Conservation (phyloP, 2,329 filamentous ascomycete species). For the Lachnellula willkommii region DNA sequence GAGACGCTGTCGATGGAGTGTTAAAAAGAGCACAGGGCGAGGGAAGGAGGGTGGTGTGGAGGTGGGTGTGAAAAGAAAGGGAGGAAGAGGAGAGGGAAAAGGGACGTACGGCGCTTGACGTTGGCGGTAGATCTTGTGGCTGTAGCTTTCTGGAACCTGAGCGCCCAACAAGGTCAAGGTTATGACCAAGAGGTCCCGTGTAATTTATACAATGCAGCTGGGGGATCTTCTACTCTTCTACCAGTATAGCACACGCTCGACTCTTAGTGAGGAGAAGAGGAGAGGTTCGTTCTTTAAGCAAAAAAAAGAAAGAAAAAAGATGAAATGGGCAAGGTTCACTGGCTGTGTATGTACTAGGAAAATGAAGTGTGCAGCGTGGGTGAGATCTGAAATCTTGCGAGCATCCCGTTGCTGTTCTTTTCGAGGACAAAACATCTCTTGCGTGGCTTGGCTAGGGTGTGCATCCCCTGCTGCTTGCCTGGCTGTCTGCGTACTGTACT, state of each 20-base stretch:
- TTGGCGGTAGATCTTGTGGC: conserved; percentile 19
- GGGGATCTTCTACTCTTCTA: conserved; percentile 4
- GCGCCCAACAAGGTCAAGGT: conserved; percentile 12
- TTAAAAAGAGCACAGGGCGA: conserved; percentile 1
- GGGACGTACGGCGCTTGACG: conserved; percentile 22
- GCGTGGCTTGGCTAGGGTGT: conserved; percentile 7
- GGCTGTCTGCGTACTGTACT: not conserved
- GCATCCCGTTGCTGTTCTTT: conserved; percentile 4
- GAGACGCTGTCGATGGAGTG: conserved; percentile 1
- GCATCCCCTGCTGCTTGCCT: not conserved
- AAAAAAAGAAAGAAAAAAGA: not conserved
- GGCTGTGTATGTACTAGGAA: not conserved
- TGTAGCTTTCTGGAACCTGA: conserved; percentile 15
- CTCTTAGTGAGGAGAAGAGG: not conserved
- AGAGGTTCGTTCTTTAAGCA: not conserved
- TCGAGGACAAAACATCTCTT: not conserved
- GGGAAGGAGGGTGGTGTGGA: conserved; percentile 1
- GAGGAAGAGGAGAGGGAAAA: conserved; percentile 6
- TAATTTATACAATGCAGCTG: conserved; percentile 9
- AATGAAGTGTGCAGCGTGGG: not conserved
- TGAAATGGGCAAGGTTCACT: not conserved
- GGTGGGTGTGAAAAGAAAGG: conserved; percentile 7
- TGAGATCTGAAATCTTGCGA: conserved; percentile 6
- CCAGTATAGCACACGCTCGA: not conserved
- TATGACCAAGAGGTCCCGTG: conserved; percentile 8